Evolutionary conservation across 371 early-diverging fungal genomes (phyloP).

Genomic region (Thermomucor indicae-seudaticae): DNA sequence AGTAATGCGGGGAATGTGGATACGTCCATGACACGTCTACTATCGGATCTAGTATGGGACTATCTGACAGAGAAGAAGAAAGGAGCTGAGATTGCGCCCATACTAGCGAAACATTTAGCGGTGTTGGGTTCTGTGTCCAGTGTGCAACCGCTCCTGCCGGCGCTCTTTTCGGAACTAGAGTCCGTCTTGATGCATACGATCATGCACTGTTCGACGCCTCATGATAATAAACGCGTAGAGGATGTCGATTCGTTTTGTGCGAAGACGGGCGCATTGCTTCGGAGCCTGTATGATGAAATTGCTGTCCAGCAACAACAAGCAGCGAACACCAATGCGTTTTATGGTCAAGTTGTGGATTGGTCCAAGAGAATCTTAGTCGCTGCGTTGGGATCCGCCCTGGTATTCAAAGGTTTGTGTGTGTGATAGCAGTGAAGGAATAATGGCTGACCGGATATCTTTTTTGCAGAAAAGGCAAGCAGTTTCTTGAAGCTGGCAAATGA

Average conservation of each 20-base stretch:
- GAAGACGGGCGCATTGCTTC: conserved; percentile 17
- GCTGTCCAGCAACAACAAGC: too few relatives aligned
- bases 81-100: too few relatives aligned
- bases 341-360: conserved; percentile 4
- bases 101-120: too few relatives aligned
- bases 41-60: too few relatives aligned
- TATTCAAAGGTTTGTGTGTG: conserved; percentile 20
- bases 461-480: too few relatives aligned
- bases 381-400: conserved; percentile 23
- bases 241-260: conserved; percentile 25
- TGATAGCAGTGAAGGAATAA: not conserved
- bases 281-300: too few relatives aligned
- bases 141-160: too few relatives aligned
- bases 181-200: conserved; percentile 19
- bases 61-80: too few relatives aligned
- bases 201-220: conserved; percentile 18
- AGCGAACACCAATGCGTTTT: not conserved
- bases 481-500: too few relatives aligned
- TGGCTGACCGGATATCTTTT: not conserved
- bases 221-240: not conserved
- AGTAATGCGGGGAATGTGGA: too few relatives aligned
- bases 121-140: too few relatives aligned
- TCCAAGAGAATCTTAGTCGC: conserved; percentile 21
- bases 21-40: too few relatives aligned
- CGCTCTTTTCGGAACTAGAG: conserved; percentile 26